Percentiles rank a stretch among this genome's conserved stretches.
These are phyloP conservation scores for Solanum chilense DNA, from an alignment of 257 asterid species.

Conservation along the genomic window DNA sequence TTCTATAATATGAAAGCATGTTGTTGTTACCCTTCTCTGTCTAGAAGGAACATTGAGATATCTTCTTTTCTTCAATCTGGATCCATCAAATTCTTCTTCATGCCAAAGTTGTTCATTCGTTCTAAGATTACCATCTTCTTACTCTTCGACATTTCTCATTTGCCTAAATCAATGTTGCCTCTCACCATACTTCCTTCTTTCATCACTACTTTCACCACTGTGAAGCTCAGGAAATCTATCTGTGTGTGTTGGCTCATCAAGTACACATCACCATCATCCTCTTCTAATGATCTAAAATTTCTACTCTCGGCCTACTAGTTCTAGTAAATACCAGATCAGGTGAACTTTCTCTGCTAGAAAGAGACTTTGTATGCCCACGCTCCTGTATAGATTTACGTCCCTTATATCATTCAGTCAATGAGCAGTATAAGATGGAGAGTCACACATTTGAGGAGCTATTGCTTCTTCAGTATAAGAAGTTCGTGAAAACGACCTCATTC, in stretches of 20 bases:
- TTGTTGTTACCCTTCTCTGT: not conserved
- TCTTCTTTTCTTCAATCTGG: not conserved
- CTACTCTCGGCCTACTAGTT: slow-evolving; percentile 32
- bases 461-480: slow-evolving; percentile 43
- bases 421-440: slow-evolving; percentile 42
- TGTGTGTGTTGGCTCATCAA: not conserved
- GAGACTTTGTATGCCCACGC: slow-evolving; percentile 32
- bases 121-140: slow-evolving; percentile 9
- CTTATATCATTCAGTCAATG: slow-evolving; percentile 35
- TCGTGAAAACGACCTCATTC: slow-evolving; percentile 61
- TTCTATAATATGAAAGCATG: not conserved
- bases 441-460: slow-evolving; percentile 44
- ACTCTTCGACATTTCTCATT: slow-evolving; percentile 46
- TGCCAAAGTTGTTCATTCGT: not conserved
- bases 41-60: not conserved
- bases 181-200: slow-evolving; percentile 53
- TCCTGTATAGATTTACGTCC: slow-evolving; percentile 43
- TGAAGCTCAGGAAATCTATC: not conserved
- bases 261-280: slow-evolving; percentile 32
- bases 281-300: slow-evolving; percentile 42
- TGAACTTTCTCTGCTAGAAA: slow-evolving; percentile 41
- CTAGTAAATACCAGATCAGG: slow-evolving; percentile 32
- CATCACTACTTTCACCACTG: slow-evolving; percentile 42
- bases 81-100: not conserved
- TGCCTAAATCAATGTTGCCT: slow-evolving; percentile 38